Conservation (phyloP, 805 yeast genomes). For the Henningerozyma blattae region DNA sequence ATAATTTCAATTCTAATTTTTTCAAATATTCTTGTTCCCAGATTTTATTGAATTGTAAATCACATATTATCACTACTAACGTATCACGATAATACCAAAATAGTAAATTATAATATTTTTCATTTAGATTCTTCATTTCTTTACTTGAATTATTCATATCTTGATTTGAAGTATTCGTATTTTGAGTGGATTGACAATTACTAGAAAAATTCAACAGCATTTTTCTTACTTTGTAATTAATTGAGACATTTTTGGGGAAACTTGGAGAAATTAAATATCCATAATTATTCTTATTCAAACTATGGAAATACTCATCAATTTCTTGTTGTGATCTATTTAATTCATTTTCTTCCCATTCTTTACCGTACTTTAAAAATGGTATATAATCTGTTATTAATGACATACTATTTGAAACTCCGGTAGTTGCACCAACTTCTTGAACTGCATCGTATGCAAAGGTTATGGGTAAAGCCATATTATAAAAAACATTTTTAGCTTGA, state of each 20-base stretch:
- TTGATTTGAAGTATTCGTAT: too few species aligned
- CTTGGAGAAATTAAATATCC: conserved; percentile 23
- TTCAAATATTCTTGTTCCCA: conserved; percentile 20
- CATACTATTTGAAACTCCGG: conserved; percentile 22
- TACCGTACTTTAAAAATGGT: conserved; percentile 11
- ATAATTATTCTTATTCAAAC: conserved; percentile 6
- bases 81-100: conserved; percentile 23
- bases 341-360: neutral
- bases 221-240: conserved; percentile 12
- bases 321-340: neutral
- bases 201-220: conserved; percentile 11
- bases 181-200: too few species aligned
- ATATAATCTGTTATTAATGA: conserved; percentile 19
- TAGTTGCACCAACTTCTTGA: conserved; percentile 24
- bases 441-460: conserved; percentile 24
- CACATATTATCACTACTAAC: conserved; percentile 15
- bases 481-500: conserved; percentile 12
- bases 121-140: conserved; percentile 1
- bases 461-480: conserved; percentile 22
- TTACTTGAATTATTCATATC: too few species aligned
- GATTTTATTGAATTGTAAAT: conserved; percentile 14
- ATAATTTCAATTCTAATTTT: conserved; percentile 14
- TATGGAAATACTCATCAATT: neutral
- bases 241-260: conserved; percentile 14
- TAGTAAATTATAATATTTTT: conserved; percentile 13